Conservation (phyloP, 768 basidiomycete species). For the Leccinum aurantiacum region DNA sequence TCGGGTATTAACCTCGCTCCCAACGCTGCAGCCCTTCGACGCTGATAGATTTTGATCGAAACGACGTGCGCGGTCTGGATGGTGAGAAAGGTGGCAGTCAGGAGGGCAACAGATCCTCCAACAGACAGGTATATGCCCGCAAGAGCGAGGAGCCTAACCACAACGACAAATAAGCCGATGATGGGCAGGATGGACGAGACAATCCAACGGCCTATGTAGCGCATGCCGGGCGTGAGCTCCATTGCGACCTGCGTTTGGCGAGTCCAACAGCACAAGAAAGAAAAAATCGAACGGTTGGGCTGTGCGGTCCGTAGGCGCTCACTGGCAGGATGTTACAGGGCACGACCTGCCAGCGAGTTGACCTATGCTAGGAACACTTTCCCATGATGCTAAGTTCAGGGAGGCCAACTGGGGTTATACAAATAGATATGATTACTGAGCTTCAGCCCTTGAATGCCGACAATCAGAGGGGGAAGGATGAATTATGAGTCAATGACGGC, state of each 20-base stretch:
- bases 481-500: not conserved
- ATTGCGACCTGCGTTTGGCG: constrained; percentile 1
- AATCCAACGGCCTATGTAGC: constrained; percentile 16
- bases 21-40: constrained; percentile 18
- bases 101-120: constrained; percentile 5
- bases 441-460: not conserved
- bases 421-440: not conserved
- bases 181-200: constrained; percentile 17
- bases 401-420: not conserved
- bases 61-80: constrained; percentile 2
- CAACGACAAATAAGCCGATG: constrained; percentile 14
- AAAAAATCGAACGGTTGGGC: not conserved
- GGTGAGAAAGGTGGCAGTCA: constrained; percentile 4
- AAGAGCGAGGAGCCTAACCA: constrained; percentile 8
- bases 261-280: not conserved
- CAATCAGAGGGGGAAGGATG: not conserved
- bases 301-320: not conserved
- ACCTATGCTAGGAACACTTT: not conserved
- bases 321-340: not conserved
- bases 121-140: constrained; percentile 14
- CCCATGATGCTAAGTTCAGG: not conserved
- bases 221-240: constrained; percentile 26
- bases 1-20: constrained; percentile 34
- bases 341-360: too few relatives aligned
- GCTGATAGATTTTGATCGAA: constrained; percentile 8